Base-by-base conservation (phyloP, 192 early-diverging fungal genomes). In the Entomortierella chlamydospora region DNA sequence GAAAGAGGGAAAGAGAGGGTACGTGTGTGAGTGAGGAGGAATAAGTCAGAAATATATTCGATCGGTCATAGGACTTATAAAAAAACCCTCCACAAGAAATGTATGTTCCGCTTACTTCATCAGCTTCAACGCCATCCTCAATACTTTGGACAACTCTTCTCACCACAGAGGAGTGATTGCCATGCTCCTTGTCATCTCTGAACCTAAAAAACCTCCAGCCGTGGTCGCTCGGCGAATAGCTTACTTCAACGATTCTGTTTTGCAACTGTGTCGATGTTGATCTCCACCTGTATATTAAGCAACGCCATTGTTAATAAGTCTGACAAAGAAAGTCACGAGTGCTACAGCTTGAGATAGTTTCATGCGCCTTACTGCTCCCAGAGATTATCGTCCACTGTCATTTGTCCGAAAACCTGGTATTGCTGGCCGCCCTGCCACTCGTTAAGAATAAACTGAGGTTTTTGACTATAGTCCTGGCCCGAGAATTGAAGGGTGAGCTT, bases 181-280 rank as follows among this genome's bases (percentile, higher is more conserved):
- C 91, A 31, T 89, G 83, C 0, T 66, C 64, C 73, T 97, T 97
- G 81, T 97, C 96, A 29, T 94, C 87, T 39, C 94, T 89, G 72
- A 91, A 91, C 25, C 91, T 83, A 88, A 93, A 83, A 61, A 94
- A 93, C 39, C 87, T 64, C 94, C 94, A 95, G 73, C 57, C 37
- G 54, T 82, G 4, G 70, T 85, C 50, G 70, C 61, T 56, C 0
- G 87, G 84, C 37, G 93, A 88, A 67, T 84, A 90, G 43, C 81
- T 82, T 25, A 81, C 88, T 68, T 95, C 94, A 23, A 89, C 85
- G 26, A 95, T 84, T 18, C 86, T 81, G 22, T 87, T 86, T 13
- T 93, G 80, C 4, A 91, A 59, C 0, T 34, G 52, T 13, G 41
- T 73, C 10, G 65, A 63, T 34, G 76, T 77, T 2, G 66, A 57